Evolutionary conservation across 345 rosid species (phyloP).

Genomic region (Cochlearia excelsa): DNA sequence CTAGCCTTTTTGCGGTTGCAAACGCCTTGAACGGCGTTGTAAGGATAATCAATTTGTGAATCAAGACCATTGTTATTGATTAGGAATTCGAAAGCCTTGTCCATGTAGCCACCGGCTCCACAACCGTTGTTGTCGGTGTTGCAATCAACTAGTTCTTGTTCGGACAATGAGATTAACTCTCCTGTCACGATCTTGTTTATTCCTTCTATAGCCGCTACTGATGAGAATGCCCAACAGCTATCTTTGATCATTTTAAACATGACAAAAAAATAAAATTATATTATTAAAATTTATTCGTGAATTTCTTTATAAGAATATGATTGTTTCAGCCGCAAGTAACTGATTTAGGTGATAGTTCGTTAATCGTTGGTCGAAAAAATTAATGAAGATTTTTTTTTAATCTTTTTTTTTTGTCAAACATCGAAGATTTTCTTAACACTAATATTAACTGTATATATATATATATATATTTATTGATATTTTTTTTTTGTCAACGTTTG

Average conservation of each 20-base stretch:
- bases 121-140: constrained; percentile 19
- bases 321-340: constrained; percentile 1
- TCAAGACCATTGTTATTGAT: constrained; percentile 32
- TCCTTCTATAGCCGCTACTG: constrained; percentile 29
- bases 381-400: too few species aligned
- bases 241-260: constrained; percentile 18
- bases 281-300: background rate
- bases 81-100: constrained; percentile 37
- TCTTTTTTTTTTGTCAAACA: too few species aligned
- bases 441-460: too few species aligned
- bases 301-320: background rate
- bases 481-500: too few species aligned
- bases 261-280: background rate
- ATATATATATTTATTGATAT: too few species aligned
- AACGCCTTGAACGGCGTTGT: constrained; percentile 12
- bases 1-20: constrained; percentile 48
- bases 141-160: constrained; percentile 35
- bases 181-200: constrained; percentile 34
- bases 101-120: background rate
- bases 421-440: too few species aligned
- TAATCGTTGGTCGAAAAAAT: background rate
- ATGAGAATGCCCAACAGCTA: constrained; percentile 35
- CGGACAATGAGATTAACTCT: constrained; percentile 31
- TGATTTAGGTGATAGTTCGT: background rate
- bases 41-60: constrained; percentile 23